Conservation (phyloP, 768 basidiomycete genomes). For the Mycena crocata region DNA sequence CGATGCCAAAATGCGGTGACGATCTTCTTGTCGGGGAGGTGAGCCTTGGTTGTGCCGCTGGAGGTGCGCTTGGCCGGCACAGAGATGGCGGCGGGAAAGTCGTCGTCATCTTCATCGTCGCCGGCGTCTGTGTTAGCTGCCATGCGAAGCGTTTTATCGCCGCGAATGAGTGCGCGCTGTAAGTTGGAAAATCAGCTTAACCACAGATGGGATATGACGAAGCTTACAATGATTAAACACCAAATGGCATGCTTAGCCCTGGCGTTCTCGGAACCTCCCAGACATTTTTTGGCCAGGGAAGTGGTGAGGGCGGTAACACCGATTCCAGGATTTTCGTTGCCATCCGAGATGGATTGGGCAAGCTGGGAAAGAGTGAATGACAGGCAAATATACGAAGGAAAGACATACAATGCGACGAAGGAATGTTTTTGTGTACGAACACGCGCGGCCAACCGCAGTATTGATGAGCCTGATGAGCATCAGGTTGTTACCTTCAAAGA, state of each 20-base stretch:
- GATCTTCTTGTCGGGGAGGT: no score
- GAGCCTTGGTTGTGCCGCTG: no score
- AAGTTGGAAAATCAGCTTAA: no score
- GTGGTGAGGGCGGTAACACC: slow-evolving; percentile 1
- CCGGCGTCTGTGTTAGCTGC: no score
- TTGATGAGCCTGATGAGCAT: background rate
- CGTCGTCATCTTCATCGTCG: no score
- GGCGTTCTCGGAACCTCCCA: background rate
- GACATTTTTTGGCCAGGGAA: background rate
- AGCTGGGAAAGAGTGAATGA: background rate
- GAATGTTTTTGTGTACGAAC: background rate
- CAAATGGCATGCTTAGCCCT: slow-evolving; percentile 10
- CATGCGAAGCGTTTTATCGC: no score
- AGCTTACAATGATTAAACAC: background rate
- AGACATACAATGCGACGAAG: slow-evolving; percentile 1
- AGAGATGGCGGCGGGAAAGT: no score
- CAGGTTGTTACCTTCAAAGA: background rate
- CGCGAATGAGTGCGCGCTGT: no score
- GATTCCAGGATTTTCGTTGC: background rate
- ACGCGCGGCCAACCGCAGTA: background rate
- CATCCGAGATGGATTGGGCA: background rate
- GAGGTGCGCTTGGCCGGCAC: no score
- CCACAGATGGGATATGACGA: background rate
- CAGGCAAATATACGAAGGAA: no score
- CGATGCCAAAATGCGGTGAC: no score